A percentile compares a stretch with the other conserved stretches of the same genome.
These are phyloP conservation scores for Rosa multiflora DNA, from an alignment of 306 rosid species.

Conservation along the genomic window DNA sequence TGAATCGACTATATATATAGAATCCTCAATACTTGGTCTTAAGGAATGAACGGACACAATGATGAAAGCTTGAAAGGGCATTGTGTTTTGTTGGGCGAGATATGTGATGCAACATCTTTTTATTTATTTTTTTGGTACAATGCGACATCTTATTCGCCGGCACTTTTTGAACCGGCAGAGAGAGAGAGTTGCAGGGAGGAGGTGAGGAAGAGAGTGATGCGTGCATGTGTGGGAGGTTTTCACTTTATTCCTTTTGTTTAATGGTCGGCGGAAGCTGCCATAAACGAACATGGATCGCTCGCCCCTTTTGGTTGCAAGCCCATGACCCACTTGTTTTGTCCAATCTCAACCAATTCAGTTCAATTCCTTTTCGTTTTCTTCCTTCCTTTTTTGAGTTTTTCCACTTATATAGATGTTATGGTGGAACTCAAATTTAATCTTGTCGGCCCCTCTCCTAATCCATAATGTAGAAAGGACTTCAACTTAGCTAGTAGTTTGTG, in stretches of 20 bases:
- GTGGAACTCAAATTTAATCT: background rate
- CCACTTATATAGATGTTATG: background rate
- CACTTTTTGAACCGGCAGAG: background rate
- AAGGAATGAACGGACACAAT: constrained; percentile 10
- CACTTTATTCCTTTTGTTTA: constrained; percentile 68
- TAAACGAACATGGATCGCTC: constrained; percentile 35
- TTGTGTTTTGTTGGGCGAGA: background rate
- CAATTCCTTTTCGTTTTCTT: background rate
- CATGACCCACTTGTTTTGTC: constrained; percentile 80
- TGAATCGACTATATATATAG: no score
- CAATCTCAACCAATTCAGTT: constrained; percentile 16
- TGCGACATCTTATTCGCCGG: constrained; percentile 1
- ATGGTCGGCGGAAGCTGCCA: constrained; percentile 30
- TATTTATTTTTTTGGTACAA: no score
- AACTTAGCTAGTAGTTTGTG: background rate
- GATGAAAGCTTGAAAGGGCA: background rate
- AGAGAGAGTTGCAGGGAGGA: background rate
- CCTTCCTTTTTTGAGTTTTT: no score
- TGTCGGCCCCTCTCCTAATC: background rate
- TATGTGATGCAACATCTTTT: constrained; percentile 65
- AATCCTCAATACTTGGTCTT: background rate
- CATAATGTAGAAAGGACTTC: background rate
- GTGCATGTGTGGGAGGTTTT: constrained; percentile 38
- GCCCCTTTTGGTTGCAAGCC: constrained; percentile 29
- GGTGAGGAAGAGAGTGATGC: background rate